phyloP scores from a whole-genome alignment of 192 early-diverging fungal species.

The Oehlia diaphana region DNA sequence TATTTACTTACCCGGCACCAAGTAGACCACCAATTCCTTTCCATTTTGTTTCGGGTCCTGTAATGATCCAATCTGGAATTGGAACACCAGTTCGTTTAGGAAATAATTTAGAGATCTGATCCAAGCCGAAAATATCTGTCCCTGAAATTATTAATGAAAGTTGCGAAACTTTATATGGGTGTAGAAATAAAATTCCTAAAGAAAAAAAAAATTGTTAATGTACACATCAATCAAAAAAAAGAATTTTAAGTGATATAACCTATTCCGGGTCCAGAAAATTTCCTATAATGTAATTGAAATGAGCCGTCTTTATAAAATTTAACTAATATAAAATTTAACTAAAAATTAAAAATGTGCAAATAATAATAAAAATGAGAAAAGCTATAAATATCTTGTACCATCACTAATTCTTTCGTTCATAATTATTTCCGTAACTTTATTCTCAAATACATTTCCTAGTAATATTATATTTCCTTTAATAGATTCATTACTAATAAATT shows the following conservation, averaged over 20 bases:
- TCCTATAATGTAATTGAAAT: constrained; percentile 41
- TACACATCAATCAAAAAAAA: not conserved
- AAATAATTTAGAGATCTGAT: constrained; percentile 42
- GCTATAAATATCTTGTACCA: constrained; percentile 33
- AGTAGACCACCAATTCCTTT: constrained; percentile 53
- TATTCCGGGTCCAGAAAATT: constrained; percentile 49
- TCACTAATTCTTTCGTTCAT: constrained; percentile 38
- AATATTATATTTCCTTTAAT: constrained; percentile 57
- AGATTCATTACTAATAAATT: not conserved
- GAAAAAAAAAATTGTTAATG: not conserved
- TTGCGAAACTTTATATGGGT: constrained; percentile 36
- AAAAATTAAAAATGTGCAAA: not conserved
- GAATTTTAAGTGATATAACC: constrained; percentile 32
- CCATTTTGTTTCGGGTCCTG: constrained; percentile 45
- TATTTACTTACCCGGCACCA: constrained; percentile 47
- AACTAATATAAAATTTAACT: constrained; percentile 32
- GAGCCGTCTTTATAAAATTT: constrained; percentile 46
- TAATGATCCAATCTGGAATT: constrained; percentile 57
- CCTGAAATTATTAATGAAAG: constrained; percentile 49
- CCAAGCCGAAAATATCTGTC: constrained; percentile 41
- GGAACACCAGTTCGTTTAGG: constrained; percentile 52
- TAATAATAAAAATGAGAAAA: not conserved
- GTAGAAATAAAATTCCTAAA: constrained; percentile 45
- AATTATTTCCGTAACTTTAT: constrained; percentile 46
- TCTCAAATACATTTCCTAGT: constrained; percentile 61